Evolutionary conservation across 108 stramenopile species (phyloP).

Genomic region (Cyclotella cryptica): DNA sequence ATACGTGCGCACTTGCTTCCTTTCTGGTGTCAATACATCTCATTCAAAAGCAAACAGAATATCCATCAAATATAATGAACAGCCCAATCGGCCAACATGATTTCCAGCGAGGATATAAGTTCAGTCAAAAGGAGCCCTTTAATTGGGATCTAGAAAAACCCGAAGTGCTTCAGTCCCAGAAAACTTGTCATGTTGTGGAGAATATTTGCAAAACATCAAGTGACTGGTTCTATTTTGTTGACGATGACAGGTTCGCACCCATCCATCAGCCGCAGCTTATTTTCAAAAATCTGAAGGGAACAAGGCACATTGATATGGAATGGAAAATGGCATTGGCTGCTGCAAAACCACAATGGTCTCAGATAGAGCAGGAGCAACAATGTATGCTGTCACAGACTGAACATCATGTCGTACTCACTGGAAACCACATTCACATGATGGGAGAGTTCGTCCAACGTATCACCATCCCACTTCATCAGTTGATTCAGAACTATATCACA

Average conservation of each 20-base stretch:
- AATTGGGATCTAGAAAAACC: too few relatives aligned
- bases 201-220: conserved; percentile 13
- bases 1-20: too few relatives aligned
- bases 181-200: conserved; percentile 9
- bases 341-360: background rate
- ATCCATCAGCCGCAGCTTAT: conserved; percentile 7
- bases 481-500: conserved; percentile 6
- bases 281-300: background rate
- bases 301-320: conserved; percentile 10
- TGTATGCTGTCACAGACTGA: conserved; percentile 24
- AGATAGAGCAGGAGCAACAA: conserved; percentile 5
- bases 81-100: too few relatives aligned
- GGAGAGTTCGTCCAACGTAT: conserved; percentile 39
- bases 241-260: conserved; percentile 1
- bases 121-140: too few relatives aligned
- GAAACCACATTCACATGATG: conserved; percentile 40
- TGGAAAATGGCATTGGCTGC: background rate
- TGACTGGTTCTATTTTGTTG: conserved; percentile 2
- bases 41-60: too few relatives aligned
- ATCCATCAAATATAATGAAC: too few relatives aligned
- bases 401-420: conserved; percentile 38
- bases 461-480: background rate
- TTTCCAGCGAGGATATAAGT: too few relatives aligned
- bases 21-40: too few relatives aligned
- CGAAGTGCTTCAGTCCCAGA: too few relatives aligned